These are phyloP conservation scores for Saccharomyces hybrid DNA, from an alignment of 1,139 yeast species.

Conservation along the genomic window DNA sequence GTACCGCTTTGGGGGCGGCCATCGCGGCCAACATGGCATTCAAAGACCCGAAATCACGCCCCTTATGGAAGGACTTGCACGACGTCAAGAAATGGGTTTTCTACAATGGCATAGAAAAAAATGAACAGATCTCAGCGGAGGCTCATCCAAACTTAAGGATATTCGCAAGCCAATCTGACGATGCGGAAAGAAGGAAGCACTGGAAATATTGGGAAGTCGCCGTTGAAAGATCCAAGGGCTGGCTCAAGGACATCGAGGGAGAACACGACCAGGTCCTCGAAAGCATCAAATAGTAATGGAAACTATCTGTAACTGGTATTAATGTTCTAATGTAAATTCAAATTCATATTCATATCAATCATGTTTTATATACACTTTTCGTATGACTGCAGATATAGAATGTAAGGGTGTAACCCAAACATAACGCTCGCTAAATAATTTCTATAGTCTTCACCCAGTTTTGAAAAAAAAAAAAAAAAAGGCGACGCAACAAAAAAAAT, in stretches of 20 bases:
- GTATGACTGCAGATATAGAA: background rate
- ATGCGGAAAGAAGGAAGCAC: slow-evolving; percentile 51
- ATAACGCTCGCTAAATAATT: slow-evolving; percentile 14
- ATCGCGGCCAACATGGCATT: slow-evolving; percentile 85
- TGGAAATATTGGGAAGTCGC: slow-evolving; percentile 84
- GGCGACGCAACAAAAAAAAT: background rate
- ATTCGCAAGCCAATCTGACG: slow-evolving; percentile 54
- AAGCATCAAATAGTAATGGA: background rate
- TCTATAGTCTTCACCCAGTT: too few species aligned
- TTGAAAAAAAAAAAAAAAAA: background rate
- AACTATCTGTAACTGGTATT: background rate
- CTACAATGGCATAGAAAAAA: slow-evolving; percentile 30
- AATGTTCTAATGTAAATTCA: background rate
- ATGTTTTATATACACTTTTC: background rate
- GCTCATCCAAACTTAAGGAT: slow-evolving; percentile 17
- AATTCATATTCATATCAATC: background rate
- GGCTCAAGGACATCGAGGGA: slow-evolving; percentile 41
- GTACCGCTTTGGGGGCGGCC: slow-evolving; percentile 95
- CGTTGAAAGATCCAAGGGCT: slow-evolving; percentile 65
- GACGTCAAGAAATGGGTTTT: slow-evolving; percentile 43
- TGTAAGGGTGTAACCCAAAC: background rate
- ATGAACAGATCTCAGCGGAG: slow-evolving; percentile 13
- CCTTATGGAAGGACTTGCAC: slow-evolving; percentile 68
- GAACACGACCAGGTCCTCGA: slow-evolving; percentile 7
- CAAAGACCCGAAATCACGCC: slow-evolving; percentile 44